Evolutionary conservation across 2,329 filamentous ascomycete genomes (phyloP), one percentile per base, ranked within the genome.

Genomic region (Hortaea werneckii): DNA sequence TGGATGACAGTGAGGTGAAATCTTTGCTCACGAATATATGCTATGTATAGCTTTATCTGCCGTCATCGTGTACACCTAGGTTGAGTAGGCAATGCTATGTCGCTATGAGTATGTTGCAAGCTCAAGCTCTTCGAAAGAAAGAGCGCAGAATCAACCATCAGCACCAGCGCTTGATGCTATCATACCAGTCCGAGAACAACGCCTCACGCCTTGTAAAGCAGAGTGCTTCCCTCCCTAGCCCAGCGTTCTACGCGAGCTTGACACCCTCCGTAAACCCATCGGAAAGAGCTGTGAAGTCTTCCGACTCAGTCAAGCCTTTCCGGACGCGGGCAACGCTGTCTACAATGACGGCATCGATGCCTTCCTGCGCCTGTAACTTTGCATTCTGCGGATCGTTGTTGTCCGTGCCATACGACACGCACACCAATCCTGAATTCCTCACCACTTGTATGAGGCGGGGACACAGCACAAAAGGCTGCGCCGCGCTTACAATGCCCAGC

Each of bases 291-390:
- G 9, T 8, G 20, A 39, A 8, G 37, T 20, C 37, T 29, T 29
- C 27, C 20, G 40, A 29, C 43, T 60, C 67, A n/a, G 86, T 92
- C 50, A 98, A 75, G 1, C 87, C 90, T 66, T 95, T 88, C 40
- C 90, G 81, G 55, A 98, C 95, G 37, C 87, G 87, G 29, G 96
- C 77, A 3, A 98, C 90, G 51, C 80, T 92, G 63, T 98, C 92
- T 10, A 96, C 92, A 60, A 98, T 98, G 44, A 98, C 90, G 1
- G 92, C 92, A 62, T 98, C 92, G 50, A 98, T 95, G 41, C 92
- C 90, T 67, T 95, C 87, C 45, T 87, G 85, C 7, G 94, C 87
- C 81, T 98, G 92, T 52, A 83, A 71, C 82, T 90, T 82, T 32
- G 95, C 89, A 67, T 94, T 83, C 13, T 77, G 73, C 0, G 86